Evolutionary conservation across 2,329 filamentous ascomycete genomes (phyloP).

Genomic region (Diaporthe destruens): DNA sequence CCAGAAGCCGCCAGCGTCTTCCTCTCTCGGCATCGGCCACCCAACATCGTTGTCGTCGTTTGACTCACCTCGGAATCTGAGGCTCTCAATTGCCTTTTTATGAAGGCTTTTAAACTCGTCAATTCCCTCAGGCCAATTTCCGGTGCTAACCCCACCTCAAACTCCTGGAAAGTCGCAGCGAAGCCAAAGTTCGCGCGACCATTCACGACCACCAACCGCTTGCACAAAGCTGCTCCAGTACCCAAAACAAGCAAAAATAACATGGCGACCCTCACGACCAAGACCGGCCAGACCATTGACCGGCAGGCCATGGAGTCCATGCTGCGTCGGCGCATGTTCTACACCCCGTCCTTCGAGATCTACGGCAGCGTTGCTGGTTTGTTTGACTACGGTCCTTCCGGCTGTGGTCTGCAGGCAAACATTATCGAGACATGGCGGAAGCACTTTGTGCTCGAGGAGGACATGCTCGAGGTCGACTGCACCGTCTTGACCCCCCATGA

Average conservation of each 20-base stretch:
- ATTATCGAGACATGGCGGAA: constrained; percentile 92
- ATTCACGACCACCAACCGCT: constrained; percentile 26
- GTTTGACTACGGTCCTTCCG: constrained; percentile 93
- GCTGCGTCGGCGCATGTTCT: constrained; percentile 90
- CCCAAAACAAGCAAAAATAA: constrained; percentile 3
- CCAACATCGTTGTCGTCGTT: not conserved
- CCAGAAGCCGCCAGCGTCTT: not conserved
- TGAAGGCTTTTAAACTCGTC: constrained; percentile 44
- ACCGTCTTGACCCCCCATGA: constrained; percentile 93
- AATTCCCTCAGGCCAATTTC: constrained; percentile 45
- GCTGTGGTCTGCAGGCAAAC: constrained; percentile 87
- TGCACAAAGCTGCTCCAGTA: constrained; percentile 1
- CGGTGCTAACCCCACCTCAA: constrained; percentile 43
- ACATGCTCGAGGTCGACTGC: constrained; percentile 96
- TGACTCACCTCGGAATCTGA: constrained; percentile 1
- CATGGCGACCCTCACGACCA: constrained; percentile 68
- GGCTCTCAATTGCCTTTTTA: constrained; percentile 43
- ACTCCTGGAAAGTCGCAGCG: constrained; percentile 27
- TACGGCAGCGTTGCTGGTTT: constrained; percentile 91
- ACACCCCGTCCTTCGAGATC: constrained; percentile 95
- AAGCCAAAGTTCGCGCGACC: constrained; percentile 37
- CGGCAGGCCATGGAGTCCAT: constrained; percentile 84
- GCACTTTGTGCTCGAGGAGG: constrained; percentile 92
- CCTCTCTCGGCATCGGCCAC: not conserved
- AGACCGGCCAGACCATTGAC: constrained; percentile 92